Conservation (phyloP, 306 rosid species). For the Luffa aegyptiaca region DNA sequence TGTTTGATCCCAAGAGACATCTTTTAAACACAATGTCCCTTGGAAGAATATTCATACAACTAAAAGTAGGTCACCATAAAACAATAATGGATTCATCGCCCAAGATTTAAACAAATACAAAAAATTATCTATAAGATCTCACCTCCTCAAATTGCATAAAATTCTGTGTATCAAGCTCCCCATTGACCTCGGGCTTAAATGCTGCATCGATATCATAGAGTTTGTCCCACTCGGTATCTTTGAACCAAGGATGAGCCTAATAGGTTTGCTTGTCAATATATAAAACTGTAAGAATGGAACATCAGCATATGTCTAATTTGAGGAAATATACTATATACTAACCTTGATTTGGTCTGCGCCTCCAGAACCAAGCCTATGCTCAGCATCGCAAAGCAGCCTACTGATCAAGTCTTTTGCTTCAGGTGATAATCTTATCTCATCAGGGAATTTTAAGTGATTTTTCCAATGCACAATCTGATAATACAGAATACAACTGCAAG, state of each 20-base stretch:
- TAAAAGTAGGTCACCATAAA: not conserved
- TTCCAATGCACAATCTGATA: slow-evolving; percentile 84
- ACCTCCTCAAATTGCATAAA: slow-evolving; percentile 93
- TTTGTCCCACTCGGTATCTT: slow-evolving; percentile 55
- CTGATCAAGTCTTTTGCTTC: slow-evolving; percentile 76
- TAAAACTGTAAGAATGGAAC: not conserved
- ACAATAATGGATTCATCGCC: not conserved
- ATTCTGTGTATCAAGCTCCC: slow-evolving; percentile 92
- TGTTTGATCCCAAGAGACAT: not conserved
- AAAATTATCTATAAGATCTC: not conserved
- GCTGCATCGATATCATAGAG: slow-evolving; percentile 86
- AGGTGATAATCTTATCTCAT: slow-evolving; percentile 67
- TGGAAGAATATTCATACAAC: not conserved
- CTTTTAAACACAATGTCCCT: not conserved
- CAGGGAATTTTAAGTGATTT: slow-evolving; percentile 87
- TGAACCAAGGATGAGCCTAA: slow-evolving; percentile 94
- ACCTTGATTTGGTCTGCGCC: slow-evolving; percentile 75
- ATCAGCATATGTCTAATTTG: not conserved
- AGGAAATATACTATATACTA: not conserved
- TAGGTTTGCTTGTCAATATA: not conserved
- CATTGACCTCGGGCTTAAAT: slow-evolving; percentile 79
- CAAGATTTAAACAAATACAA: not conserved
- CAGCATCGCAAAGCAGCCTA: slow-evolving; percentile 76
- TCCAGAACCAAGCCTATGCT: slow-evolving; percentile 57
- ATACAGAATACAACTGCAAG: not conserved